Evolutionary conservation across 2,329 filamentous ascomycete genomes (phyloP).

Genomic region (Leptographium galeiforme): DNA sequence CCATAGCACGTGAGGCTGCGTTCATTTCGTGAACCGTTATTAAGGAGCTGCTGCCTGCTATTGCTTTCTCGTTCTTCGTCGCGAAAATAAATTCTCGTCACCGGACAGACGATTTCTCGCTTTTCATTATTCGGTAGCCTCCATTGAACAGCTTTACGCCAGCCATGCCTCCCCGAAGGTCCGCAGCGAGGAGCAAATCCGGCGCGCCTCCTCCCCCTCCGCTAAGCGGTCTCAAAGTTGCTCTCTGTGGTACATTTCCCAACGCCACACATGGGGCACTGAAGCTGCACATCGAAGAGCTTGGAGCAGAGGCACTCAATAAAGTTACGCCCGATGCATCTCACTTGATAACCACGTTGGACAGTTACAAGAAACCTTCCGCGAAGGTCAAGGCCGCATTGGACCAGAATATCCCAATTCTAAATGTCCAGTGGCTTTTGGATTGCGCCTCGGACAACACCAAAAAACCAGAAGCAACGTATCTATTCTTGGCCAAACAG

Average conservation of each 20-base stretch:
- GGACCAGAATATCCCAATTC: constrained; percentile 35
- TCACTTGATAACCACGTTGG: constrained; percentile 41
- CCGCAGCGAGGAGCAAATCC: not conserved
- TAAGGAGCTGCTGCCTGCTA: not conserved
- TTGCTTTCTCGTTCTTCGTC: not conserved
- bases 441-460: constrained; percentile 33
- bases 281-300: constrained; percentile 28
- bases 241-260: constrained; percentile 47
- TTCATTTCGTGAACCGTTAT: not conserved
- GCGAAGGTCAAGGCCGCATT: constrained; percentile 38
- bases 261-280: constrained; percentile 36
- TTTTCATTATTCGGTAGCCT: not conserved
- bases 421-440: constrained; percentile 48
- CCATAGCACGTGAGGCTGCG: not conserved
- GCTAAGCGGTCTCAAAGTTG: constrained; percentile 34
- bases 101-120: not conserved
- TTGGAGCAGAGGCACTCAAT: constrained; percentile 35
- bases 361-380: constrained; percentile 35
- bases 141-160: not conserved
- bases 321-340: constrained; percentile 37
- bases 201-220: constrained; percentile 13
- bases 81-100: not conserved
- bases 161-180: constrained; percentile 7
- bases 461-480: constrained; percentile 21
- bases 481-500: constrained; percentile 3